These are phyloP conservation scores for Suhomyces maxii DNA, from an alignment of 1,139 yeast genomes.

Conservation along the genomic window DNA sequence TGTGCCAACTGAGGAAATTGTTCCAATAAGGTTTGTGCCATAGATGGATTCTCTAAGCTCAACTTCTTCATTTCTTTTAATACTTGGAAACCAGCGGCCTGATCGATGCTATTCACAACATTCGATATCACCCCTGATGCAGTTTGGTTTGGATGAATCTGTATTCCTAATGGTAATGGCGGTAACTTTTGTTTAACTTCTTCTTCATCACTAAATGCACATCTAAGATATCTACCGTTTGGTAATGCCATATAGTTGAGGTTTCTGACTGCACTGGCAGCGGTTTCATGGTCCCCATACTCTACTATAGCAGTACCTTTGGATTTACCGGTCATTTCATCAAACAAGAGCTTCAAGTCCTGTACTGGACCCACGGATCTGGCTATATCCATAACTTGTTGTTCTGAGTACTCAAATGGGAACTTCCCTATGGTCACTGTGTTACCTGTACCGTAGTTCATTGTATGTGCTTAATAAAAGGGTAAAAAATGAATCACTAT, in stretches of 20 bases:
- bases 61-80: constrained; percentile 65
- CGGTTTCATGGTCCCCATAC: constrained; percentile 74
- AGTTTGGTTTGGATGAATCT: constrained; percentile 52
- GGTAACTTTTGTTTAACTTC: constrained; percentile 28
- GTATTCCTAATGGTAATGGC: constrained; percentile 50
- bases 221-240: constrained; percentile 60
- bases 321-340: constrained; percentile 85
- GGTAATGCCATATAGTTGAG: constrained; percentile 80
- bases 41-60: constrained; percentile 59
- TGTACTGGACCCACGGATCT: constrained; percentile 84
- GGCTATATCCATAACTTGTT: constrained; percentile 79
- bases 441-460: constrained; percentile 10
- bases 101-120: constrained; percentile 58
- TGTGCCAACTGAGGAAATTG: constrained; percentile 79
- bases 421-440: constrained; percentile 20
- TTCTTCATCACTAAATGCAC: constrained; percentile 56
- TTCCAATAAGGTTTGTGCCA: constrained; percentile 62
- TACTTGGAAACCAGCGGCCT: constrained; percentile 53
- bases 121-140: constrained; percentile 63
- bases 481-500: too few relatives aligned
- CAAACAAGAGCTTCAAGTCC: constrained; percentile 74
- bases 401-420: constrained; percentile 58
- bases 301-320: constrained; percentile 90
- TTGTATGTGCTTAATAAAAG: neutral
- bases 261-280: constrained; percentile 88